phyloP scores from a whole-genome alignment of 768 basidiomycete species.

The Naematelia aurantialba region DNA sequence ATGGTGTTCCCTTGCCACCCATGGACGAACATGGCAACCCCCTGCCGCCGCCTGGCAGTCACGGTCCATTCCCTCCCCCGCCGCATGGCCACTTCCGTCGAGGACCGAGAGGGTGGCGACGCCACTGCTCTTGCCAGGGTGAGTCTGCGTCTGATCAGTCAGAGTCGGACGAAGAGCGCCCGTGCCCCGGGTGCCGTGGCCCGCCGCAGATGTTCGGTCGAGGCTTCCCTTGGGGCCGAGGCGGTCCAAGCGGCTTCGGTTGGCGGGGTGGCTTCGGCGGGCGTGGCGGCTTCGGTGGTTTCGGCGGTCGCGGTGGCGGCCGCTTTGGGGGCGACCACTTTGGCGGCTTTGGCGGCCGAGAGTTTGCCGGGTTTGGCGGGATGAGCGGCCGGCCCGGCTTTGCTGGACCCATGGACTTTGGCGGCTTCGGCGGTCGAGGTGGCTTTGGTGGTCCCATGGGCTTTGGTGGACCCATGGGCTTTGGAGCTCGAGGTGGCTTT shows the following conservation, averaged over 20 bases:
- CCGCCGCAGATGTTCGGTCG: too few species aligned
- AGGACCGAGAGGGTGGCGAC: too few species aligned
- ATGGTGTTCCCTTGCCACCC: background rate
- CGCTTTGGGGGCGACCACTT: too few species aligned
- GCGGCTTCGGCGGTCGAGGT: background rate
- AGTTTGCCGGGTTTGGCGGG: background rate
- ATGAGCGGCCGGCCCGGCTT: too few species aligned
- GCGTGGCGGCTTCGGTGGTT: background rate
- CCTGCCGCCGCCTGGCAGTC: background rate
- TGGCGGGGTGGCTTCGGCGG: too few species aligned
- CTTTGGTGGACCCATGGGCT: background rate
- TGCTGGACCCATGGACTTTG: background rate
- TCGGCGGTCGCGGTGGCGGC: background rate
- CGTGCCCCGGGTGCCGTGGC: too few species aligned
- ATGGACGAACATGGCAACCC: background rate
- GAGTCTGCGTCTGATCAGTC: too few species aligned
- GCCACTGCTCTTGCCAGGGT: too few species aligned
- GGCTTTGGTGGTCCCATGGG: background rate
- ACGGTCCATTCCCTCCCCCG: too few species aligned
- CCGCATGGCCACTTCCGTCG: too few species aligned
- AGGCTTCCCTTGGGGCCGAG: background rate
- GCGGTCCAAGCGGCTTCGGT: background rate
- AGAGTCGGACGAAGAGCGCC: too few species aligned
- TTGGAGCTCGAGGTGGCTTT: background rate
- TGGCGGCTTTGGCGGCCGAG: background rate